Conservation (phyloP, 2,329 filamentous ascomycete genomes). For the Fusarium lateritium region DNA sequence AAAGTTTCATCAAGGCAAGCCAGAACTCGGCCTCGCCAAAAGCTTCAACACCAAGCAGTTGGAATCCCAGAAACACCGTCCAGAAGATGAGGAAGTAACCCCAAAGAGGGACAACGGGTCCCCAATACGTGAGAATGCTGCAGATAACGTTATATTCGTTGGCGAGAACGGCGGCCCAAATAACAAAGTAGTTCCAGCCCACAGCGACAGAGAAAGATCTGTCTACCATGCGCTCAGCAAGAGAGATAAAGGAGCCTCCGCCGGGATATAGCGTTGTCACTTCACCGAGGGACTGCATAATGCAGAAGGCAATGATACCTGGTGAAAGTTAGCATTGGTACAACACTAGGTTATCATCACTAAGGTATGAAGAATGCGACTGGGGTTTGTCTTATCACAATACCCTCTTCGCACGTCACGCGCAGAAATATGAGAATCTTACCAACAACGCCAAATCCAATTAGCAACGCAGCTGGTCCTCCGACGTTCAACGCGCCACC, state of each 20-base stretch:
- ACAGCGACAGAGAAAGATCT: conserved; percentile 78
- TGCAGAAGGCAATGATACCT: conserved; percentile 73
- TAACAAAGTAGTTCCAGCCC: conserved; percentile 80
- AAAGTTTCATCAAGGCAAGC: conserved; percentile 80
- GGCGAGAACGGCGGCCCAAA: conserved; percentile 75
- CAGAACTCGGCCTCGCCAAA: conserved; percentile 88
- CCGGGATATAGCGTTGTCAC: conserved; percentile 81
- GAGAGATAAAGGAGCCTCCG: conserved; percentile 78
- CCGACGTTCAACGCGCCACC: conserved; percentile 78
- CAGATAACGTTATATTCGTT: conserved; percentile 81
- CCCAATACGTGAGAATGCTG: conserved; percentile 77
- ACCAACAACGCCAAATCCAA: conserved; percentile 80
- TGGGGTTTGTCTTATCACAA: neutral
- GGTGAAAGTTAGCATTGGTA: conserved; percentile 32
- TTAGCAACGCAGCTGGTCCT: conserved; percentile 79
- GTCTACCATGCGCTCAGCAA: conserved; percentile 80
- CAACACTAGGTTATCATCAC: neutral
- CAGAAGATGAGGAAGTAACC: conserved; percentile 82
- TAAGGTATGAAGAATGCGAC: neutral
- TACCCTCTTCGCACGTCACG: neutral
- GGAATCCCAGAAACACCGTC: conserved; percentile 77
- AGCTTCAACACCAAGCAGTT: conserved; percentile 79
- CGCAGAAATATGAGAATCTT: conserved; percentile 8
- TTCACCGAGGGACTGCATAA: conserved; percentile 83
- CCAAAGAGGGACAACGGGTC: conserved; percentile 72